Base-by-base conservation (phyloP, 164 flowering plant genomes). In the Aristolochia contorta region DNA sequence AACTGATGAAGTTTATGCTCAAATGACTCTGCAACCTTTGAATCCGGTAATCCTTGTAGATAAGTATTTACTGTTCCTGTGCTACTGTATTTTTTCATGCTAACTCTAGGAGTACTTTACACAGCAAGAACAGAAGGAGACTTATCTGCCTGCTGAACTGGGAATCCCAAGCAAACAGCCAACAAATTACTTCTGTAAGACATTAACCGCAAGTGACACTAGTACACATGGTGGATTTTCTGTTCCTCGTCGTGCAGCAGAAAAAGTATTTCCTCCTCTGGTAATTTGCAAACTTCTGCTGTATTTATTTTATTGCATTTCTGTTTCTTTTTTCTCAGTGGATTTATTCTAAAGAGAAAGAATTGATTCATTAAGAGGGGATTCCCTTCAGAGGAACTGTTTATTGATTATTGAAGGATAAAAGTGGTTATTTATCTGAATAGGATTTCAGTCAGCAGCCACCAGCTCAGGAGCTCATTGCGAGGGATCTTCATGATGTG, bases 141-240 rank as follows among this genome's bases (percentile, higher is more conserved):
- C 90, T 27, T 84, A 69, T 71, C 74, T 80, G 54, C 87, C 89
- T 10, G 75, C 80, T 51, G 96, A 86, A 56, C 63, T 86, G 72
- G 96, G 96, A 1, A 71, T 76, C 65, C 81, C 87, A 10, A 85
- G 87, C 73, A 84, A 79, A 68, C 96, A 89, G 70, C 96, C 96
- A 15, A 86, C 91, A 12, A 89, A 86, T 72, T 89, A 86, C 62
- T 89, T 89, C 61, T 89, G 96, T 74, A 89, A 89, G 82, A 86
- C 93, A 13, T 64, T 88, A 63, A 88, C 96, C 12, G 96, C 96
- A 24, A 88, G 95, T 71, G 95, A 87, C 65, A 88, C 96, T 16
- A 88, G 96, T 64, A 88, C 96, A 0, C 96, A 89, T 76, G 96
- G 96, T 52, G 96, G 94, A 8, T 89, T 89, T 67, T 89, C 96